phyloP scores from a whole-genome alignment of 805 yeast species.

The Millerago galiae region DNA sequence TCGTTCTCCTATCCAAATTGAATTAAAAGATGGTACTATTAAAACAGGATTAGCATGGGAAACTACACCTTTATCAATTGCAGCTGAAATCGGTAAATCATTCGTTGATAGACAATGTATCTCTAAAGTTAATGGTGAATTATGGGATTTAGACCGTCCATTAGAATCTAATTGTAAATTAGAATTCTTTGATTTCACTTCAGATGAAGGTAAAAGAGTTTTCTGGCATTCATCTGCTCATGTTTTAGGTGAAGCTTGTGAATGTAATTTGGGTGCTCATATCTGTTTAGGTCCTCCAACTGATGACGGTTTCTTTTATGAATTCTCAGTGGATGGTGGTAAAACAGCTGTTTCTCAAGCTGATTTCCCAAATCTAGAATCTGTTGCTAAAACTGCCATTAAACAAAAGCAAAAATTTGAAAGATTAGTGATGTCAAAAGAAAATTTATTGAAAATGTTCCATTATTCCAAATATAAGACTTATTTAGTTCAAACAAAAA shows the following conservation, averaged over 20 bases:
- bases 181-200: constrained; percentile 84
- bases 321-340: constrained; percentile 79
- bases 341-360: constrained; percentile 69
- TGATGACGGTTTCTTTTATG: constrained; percentile 95
- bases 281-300: constrained; percentile 95
- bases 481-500: constrained; percentile 74
- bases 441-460: constrained; percentile 88
- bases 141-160: constrained; percentile 97
- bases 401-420: constrained; percentile 94
- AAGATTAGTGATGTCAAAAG: constrained; percentile 88
- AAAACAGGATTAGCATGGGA: constrained; percentile 82
- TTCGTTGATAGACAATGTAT: constrained; percentile 86
- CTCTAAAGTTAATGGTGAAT: constrained; percentile 79
- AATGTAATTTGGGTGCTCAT: constrained; percentile 92
- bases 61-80: constrained; percentile 84
- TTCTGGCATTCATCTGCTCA: constrained; percentile 99
- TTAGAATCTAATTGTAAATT: constrained; percentile 64
- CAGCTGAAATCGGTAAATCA: constrained; percentile 77
- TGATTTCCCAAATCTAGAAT: constrained; percentile 81
- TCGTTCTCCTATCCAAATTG: constrained; percentile 63
- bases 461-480: constrained; percentile 93
- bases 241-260: constrained; percentile 96
- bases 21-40: constrained; percentile 79
- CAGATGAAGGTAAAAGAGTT: constrained; percentile 91
- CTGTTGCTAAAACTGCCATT: constrained; percentile 81